Evolutionary conservation across 2,329 filamentous ascomycete genomes (phyloP).

Genomic region (Botrytis fragariae): DNA sequence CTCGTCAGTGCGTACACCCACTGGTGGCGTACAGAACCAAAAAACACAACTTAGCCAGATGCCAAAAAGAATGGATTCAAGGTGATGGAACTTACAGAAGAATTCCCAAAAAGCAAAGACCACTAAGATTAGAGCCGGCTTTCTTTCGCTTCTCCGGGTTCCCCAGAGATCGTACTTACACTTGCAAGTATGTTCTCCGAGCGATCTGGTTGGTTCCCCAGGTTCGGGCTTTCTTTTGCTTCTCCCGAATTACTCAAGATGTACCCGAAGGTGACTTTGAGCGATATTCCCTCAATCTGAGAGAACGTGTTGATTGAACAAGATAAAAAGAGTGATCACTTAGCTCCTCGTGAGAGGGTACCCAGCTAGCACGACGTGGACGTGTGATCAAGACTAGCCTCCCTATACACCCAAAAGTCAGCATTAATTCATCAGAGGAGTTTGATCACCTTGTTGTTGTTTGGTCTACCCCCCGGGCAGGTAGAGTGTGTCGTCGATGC

Average conservation of each 20-base stretch:
- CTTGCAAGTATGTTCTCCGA: not conserved
- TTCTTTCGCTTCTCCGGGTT: constrained; percentile 5
- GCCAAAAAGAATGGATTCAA: not conserved
- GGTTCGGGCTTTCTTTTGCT: not conserved
- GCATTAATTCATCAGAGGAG: not conserved
- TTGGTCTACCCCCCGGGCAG: not conserved
- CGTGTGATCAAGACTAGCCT: constrained; percentile 8
- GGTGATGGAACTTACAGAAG: not conserved
- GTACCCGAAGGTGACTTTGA: not conserved
- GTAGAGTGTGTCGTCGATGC: not conserved
- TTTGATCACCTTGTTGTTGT: not conserved
- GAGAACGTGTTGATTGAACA: not conserved
- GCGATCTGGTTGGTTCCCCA: not conserved
- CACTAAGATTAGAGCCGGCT: not conserved
- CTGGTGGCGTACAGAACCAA: not conserved
- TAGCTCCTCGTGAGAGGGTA: constrained; percentile 6
- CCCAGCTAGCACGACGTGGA: constrained; percentile 8
- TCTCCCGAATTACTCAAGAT: not conserved
- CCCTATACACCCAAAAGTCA: not conserved
- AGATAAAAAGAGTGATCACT: not conserved
- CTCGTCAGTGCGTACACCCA: too few relatives aligned
- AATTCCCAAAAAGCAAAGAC: not conserved
- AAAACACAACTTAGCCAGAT: not conserved
- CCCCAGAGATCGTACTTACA: not conserved
- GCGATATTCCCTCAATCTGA: not conserved